Evolutionary conservation across 2,329 filamentous ascomycete species (phyloP).

Genomic region (Amauroascus verrucosus): DNA sequence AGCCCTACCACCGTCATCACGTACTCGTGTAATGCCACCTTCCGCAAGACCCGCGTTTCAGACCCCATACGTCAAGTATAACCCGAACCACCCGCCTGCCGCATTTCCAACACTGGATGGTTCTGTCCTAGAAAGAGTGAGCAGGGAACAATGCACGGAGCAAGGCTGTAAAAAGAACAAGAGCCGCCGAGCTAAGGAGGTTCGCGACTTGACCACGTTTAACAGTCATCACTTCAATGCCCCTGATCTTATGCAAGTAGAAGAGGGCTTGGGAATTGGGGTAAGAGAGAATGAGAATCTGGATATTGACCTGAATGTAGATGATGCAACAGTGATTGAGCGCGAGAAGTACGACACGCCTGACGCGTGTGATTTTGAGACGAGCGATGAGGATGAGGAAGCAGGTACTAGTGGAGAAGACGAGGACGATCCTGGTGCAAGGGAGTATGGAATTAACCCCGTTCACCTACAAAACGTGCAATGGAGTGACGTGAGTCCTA

Average conservation of each 20-base stretch:
- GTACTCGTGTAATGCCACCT: slow-evolving; percentile 12
- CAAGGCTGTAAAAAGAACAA: not conserved
- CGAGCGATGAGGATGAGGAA: slow-evolving; percentile 11
- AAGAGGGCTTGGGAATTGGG: not conserved
- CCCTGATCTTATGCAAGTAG: not conserved
- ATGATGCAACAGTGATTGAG: not conserved
- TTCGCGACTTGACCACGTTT: not conserved
- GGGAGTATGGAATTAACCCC: slow-evolving; percentile 12
- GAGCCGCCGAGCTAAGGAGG: not conserved
- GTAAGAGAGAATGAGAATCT: not conserved
- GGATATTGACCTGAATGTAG: not conserved
- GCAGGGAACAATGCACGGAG: not conserved
- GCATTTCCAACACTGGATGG: slow-evolving; percentile 33
- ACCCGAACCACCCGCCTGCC: slow-evolving; percentile 33
- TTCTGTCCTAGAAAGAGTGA: not conserved
- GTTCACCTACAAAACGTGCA: slow-evolving; percentile 14
- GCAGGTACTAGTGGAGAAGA: not conserved
- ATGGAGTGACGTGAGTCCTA: slow-evolving; percentile 27
- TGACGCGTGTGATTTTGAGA: slow-evolving; percentile 12
- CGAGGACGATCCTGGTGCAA: slow-evolving; percentile 1
- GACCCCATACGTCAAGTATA: slow-evolving; percentile 24
- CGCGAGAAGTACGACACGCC: not conserved
- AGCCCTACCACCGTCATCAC: slow-evolving; percentile 11
- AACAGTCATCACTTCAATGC: not conserved
- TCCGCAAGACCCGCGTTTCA: slow-evolving; percentile 13